A percentile compares a stretch with the other conserved stretches of the same genome.
Conservation (phyloP, 441 rosid species). For the Populus hybrid region DNA sequence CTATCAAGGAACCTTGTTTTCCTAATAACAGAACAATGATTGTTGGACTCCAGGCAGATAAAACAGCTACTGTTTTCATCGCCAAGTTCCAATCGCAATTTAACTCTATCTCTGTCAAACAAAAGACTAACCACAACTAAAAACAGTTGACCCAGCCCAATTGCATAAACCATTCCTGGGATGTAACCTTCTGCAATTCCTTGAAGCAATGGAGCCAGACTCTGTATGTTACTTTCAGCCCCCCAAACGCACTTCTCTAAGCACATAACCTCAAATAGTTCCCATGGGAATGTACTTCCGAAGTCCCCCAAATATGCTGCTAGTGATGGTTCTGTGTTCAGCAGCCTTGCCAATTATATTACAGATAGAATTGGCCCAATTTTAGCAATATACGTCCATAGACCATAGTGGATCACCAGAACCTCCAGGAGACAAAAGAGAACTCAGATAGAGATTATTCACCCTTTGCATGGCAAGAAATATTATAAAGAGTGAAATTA, state of each 20-base stretch:
- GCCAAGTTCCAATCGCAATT: slow-evolving; percentile 28
- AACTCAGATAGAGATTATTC: slow-evolving; percentile 20
- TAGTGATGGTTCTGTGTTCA: slow-evolving; percentile 29
- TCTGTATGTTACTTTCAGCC: slow-evolving; percentile 47
- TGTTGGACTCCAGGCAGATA: slow-evolving; percentile 81
- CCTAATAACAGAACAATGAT: slow-evolving; percentile 72
- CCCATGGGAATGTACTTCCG: slow-evolving; percentile 49
- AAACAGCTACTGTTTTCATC: slow-evolving; percentile 43
- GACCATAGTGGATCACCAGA: slow-evolving; percentile 57
- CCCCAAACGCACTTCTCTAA: slow-evolving; percentile 70
- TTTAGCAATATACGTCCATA: slow-evolving; percentile 50
- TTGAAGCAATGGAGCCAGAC: slow-evolving; percentile 36
- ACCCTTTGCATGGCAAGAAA: slow-evolving; percentile 41
- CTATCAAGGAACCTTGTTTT: slow-evolving; percentile 80
- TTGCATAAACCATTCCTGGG: slow-evolving; percentile 57
- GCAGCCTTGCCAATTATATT: slow-evolving; percentile 43
- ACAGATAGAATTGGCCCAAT: slow-evolving; percentile 55
- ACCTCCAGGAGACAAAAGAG: slow-evolving; percentile 34
- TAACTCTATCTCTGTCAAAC: slow-evolving; percentile 25
- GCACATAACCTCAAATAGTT: slow-evolving; percentile 57
- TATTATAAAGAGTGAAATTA: slow-evolving; percentile 53
- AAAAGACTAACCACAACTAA: slow-evolving; percentile 39
- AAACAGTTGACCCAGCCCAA: slow-evolving; percentile 57
- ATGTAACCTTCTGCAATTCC: slow-evolving; percentile 44
- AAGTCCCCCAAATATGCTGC: slow-evolving; percentile 31